Evolutionary conservation across 495 filamentous ascomycete species (phyloP).

Genomic region (Penicillium alfredii): DNA sequence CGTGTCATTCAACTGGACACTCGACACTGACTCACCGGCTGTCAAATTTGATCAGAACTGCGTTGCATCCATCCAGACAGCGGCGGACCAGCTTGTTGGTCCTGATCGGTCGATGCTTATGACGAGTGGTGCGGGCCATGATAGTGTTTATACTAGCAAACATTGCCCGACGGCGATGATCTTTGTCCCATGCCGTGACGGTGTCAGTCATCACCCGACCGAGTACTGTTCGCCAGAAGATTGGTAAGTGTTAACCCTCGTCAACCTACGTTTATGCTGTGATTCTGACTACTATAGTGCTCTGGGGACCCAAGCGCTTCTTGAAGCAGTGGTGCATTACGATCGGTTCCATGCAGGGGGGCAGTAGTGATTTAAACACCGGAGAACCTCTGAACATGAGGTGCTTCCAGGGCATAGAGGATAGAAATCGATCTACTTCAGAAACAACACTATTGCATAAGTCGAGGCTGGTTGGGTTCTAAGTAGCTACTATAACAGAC

Average conservation of each 20-base stretch:
- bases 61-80: constrained; percentile 50
- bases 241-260: constrained; percentile 36
- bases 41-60: constrained; percentile 60
- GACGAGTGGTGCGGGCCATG: constrained; percentile 54
- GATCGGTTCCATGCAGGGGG: constrained; percentile 15
- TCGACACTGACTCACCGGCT: constrained; percentile 56
- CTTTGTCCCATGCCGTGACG: constrained; percentile 56
- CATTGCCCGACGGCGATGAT: constrained; percentile 57
- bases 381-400: background rate
- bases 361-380: background rate
- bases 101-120: constrained; percentile 35
- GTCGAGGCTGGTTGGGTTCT: constrained; percentile 2
- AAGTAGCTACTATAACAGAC: no score
- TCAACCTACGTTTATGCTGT: background rate
- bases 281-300: constrained; percentile 19
- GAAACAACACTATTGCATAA: no score
- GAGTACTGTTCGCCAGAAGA: constrained; percentile 53
- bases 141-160: constrained; percentile 52
- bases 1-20: constrained; percentile 43
- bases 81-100: constrained; percentile 45
- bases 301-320: constrained; percentile 29
- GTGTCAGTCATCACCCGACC: constrained; percentile 56
- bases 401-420: no score
- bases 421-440: no score
- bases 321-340: constrained; percentile 33